phyloP scores from a whole-genome alignment of 345 rosid species.

The Tarenaya hassleriana region DNA sequence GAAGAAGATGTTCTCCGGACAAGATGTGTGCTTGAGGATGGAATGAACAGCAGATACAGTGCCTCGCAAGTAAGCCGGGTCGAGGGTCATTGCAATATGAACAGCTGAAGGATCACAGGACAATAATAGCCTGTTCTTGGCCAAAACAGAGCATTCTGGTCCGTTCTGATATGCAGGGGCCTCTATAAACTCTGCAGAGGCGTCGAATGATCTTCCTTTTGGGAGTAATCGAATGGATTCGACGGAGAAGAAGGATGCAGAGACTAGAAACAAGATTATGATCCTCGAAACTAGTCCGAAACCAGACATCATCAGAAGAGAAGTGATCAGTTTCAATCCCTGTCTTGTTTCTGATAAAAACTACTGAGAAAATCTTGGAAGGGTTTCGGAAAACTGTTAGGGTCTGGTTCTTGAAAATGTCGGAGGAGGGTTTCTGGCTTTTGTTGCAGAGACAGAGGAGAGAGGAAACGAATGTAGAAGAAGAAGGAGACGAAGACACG shows the following conservation, averaged over 20 bases:
- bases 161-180: conserved; percentile 64
- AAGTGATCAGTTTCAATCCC: not conserved
- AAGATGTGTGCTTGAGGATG: conserved; percentile 60
- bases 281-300: conserved; percentile 18
- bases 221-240: conserved; percentile 34
- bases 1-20: conserved; percentile 68
- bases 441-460: conserved; percentile 6
- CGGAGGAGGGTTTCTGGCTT: conserved; percentile 6
- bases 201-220: conserved; percentile 7
- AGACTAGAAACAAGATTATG: conserved; percentile 17
- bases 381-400: not conserved
- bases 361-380: conserved; percentile 4
- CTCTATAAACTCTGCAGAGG: conserved; percentile 38
- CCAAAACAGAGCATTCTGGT: conserved; percentile 28
- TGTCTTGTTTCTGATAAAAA: not conserved
- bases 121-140: conserved; percentile 14
- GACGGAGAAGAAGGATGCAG: conserved; percentile 23
- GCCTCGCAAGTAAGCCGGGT: conserved; percentile 64
- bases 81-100: conserved; percentile 79
- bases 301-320: conserved; percentile 19
- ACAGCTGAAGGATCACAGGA: conserved; percentile 41
- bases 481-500: conserved; percentile 24
- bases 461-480: not conserved
- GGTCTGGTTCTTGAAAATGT: conserved; percentile 1
- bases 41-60: conserved; percentile 70